phyloP scores from a whole-genome alignment of 1,284 basidiomycete species.

The Sphaerobolus stellatus region DNA sequence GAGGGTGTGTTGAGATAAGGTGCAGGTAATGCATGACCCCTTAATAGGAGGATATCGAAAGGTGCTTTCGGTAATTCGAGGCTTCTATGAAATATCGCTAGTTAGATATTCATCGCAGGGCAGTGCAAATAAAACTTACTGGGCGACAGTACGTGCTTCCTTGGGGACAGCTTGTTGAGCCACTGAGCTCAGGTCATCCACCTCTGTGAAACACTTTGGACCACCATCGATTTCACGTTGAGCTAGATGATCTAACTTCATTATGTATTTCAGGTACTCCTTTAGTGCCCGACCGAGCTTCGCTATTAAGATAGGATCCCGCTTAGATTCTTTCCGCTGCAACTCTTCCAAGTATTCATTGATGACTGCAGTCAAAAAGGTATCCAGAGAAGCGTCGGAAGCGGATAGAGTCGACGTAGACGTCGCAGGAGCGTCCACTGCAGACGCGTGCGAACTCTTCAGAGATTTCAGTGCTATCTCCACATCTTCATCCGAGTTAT shows the following conservation, averaged over 20 bases:
- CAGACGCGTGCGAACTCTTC: slow-evolving; percentile 73
- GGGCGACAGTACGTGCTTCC: slow-evolving; percentile 53
- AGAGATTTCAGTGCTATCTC: slow-evolving; percentile 49
- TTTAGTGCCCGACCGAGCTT: slow-evolving; percentile 47
- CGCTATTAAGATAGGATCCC: slow-evolving; percentile 51
- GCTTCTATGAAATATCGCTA: slow-evolving; percentile 30
- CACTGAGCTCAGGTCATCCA: slow-evolving; percentile 51
- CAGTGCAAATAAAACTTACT: slow-evolving; percentile 40
- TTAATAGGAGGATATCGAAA: slow-evolving; percentile 65
- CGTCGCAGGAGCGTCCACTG: slow-evolving; percentile 39
- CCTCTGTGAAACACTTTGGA: slow-evolving; percentile 70
- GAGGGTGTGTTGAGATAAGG: slow-evolving; percentile 66
- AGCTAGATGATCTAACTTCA: slow-evolving; percentile 66
- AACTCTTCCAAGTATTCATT: slow-evolving; percentile 58
- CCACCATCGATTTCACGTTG: slow-evolving; percentile 59
- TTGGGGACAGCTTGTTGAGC: slow-evolving; percentile 50
- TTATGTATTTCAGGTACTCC: slow-evolving; percentile 64
- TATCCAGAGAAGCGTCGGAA: slow-evolving; percentile 59
- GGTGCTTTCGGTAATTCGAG: slow-evolving; percentile 42
- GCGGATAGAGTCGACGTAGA: slow-evolving; percentile 26
- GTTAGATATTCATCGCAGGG: not conserved
- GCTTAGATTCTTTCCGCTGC: slow-evolving; percentile 52
- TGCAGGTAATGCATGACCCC: slow-evolving; percentile 63
- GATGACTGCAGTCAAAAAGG: slow-evolving; percentile 55
- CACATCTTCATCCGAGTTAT: slow-evolving; percentile 37